Percentiles rank a stretch among this genome's conserved stretches.
Evolutionary conservation across 179 eudicot species (phyloP).

Genomic region (Amaranthus tricolor): DNA sequence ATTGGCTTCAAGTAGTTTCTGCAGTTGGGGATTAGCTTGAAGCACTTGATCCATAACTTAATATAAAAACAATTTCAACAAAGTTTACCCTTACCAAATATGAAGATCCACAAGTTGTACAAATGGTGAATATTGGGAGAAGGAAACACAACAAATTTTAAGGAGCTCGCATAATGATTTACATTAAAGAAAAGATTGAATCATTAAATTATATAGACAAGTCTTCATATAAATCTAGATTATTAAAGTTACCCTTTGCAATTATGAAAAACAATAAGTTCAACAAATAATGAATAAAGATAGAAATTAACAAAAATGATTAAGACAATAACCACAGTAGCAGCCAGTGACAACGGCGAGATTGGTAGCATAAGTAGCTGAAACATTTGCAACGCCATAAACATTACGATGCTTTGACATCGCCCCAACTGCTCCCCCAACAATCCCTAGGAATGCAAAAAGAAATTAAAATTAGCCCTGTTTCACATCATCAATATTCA

Average conservation of each 20-base stretch:
- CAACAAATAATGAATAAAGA: background rate
- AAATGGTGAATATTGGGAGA: too few relatives aligned
- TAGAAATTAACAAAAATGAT: background rate
- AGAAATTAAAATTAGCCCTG: background rate
- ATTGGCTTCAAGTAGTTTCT: too few relatives aligned
- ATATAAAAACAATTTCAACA: too few relatives aligned
- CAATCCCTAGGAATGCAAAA: conserved; percentile 43
- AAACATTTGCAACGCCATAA: conserved; percentile 58
- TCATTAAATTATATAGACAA: background rate
- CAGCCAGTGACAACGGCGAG: conserved; percentile 72
- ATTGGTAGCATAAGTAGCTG: conserved; percentile 86
- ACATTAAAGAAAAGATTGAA: too few relatives aligned
- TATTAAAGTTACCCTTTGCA: background rate
- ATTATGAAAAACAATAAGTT: background rate
- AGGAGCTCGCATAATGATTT: too few relatives aligned
- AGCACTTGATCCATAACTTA: too few relatives aligned
- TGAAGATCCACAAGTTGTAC: too few relatives aligned
- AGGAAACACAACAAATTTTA: too few relatives aligned
- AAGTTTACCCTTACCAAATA: too few relatives aligned
- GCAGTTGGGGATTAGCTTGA: too few relatives aligned
- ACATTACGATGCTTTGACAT: conserved; percentile 66
- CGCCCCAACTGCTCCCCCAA: conserved; percentile 67
- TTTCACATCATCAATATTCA: background rate
- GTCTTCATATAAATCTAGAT: background rate
- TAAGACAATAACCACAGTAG: conserved; percentile 61